These are phyloP conservation scores for Sclerotinia borealis DNA, from an alignment of 2,329 filamentous ascomycete genomes.

Conservation along the genomic window DNA sequence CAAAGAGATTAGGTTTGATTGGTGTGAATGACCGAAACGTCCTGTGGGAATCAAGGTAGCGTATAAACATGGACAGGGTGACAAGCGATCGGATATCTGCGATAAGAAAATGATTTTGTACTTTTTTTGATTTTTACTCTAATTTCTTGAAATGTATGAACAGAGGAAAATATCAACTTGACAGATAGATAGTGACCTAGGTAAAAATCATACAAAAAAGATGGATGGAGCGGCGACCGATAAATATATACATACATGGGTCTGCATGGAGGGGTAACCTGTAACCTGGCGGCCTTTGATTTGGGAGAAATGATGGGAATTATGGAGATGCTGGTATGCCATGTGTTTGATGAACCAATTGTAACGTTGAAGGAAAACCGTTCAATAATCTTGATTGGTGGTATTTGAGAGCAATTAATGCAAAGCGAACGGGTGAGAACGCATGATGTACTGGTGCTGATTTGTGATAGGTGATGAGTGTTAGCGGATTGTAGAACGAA, in stretches of 20 bases:
- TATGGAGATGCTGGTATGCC: slow-evolving; percentile 6
- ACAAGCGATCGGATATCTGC: neutral
- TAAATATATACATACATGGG: slow-evolving; percentile 1
- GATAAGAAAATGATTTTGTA: neutral
- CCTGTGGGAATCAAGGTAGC: neutral
- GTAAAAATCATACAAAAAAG: neutral
- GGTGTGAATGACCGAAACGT: neutral
- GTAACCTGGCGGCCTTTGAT: slow-evolving; percentile 11
- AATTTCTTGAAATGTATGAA: neutral
- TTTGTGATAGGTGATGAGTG: neutral
- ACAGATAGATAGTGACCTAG: neutral
- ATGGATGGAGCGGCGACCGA: slow-evolving; percentile 4
- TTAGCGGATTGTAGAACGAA: neutral
- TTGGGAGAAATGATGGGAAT: slow-evolving; percentile 3
- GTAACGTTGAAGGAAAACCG: neutral
- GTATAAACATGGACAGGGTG: neutral
- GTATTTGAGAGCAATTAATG: neutral
- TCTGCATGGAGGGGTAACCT: slow-evolving; percentile 12
- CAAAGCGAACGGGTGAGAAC: neutral
- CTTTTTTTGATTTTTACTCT: neutral
- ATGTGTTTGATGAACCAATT: slow-evolving; percentile 9
- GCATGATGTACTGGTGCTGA: slow-evolving; percentile 1
- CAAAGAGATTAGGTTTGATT: neutral
- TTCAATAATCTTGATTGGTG: neutral
- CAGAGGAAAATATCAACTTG: neutral